Evolutionary conservation across 352 stramenopile species (phyloP), one percentile per base, ranked within the genome.

Genomic region (Globisporangium iwayamae): DNA sequence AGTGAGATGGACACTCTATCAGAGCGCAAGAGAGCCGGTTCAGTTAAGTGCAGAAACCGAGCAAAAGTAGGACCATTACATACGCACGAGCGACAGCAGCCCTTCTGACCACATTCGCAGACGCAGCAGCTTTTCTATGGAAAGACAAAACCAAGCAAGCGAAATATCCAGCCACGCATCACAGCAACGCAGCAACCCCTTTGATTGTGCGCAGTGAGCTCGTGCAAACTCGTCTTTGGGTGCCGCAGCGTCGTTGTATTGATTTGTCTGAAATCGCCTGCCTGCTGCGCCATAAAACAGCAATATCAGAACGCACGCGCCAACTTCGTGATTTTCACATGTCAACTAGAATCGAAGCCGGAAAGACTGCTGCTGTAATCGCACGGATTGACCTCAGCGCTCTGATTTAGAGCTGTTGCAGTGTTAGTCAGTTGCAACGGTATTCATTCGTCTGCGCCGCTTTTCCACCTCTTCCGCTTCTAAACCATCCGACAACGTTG

Each of bases 1-100:
- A 52, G 45, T 13, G 20, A 62, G 56, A 62, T 52, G 43, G 41
- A 62, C 56, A 62, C 46, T 39, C 30, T 45, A n/a, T 32, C 34
- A 28, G 25, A 28, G 25, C 25, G 25, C 25, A 28, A 36, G 18
- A 63, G 57, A 63, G 57, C 16, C 57, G 34, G 43, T 47, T 63
- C 45, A 32, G 11, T 55, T 13, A n/a, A 22, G 30, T 55, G 25
- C 30, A 57, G 51, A 57, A 43, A 57, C 51, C 28, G 20, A 13
- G 11, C 13, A 6, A 7, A 51, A 60, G 54, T 48, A 13, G 54
- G 54, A 48, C 38, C 54, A 60, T 60, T 60, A 60, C 36, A 4
- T 41, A 28, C 54, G 38, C 20, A 39, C 11, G 11, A 25, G 32
- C 30, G 38, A 47, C n/a, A 28, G 34, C 11, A n/a, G 10, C 53